Base-by-base conservation (phyloP, 495 filamentous ascomycete genomes). In the Tuber microsphaerosporum region DNA sequence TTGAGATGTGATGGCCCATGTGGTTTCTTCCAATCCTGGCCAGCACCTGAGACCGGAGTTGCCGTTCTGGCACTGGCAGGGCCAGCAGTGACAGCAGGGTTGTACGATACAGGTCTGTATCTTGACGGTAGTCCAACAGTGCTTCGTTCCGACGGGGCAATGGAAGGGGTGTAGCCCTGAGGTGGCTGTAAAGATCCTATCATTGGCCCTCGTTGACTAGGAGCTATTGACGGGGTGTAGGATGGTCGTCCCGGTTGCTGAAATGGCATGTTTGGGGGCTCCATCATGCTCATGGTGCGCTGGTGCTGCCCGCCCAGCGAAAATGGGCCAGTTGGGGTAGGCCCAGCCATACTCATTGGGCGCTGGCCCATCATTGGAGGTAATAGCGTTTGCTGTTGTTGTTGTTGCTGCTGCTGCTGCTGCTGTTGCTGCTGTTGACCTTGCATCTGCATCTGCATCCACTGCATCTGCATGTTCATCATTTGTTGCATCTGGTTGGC, bases 61-160 rank as follows among this genome's bases (percentile, higher is more conserved):
- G 86, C 85, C 10, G 87, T 85, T 78, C 89, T 85, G 12, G 81
- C 81, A 68, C 84, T 76, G 74, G 83, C 86, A 75, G 80, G 81
- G 75, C 77, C 82, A 76, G 82, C 79, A 37, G 78, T 79, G 37
- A 75, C 82, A 65, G 80, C 78, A 43, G 86, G 84, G 51, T 84
- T 77, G 74, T 89, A 87, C 43, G 92, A 94, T 0, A 99, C 94
- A 0, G 96, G 94, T 20, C 96, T 90, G 84, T 99, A 99, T n/a
- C 95, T 90, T 48, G 92, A 90, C 39, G 94, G 92, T 71, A 94
- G 85, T 4, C 95, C 96, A 74, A 97, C 87, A 83, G 93, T 98
- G 84, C 93, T 97, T 71, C 95, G 91, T 85, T 99, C 95, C 1
- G 92, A 97, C 7, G 95, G 96, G 7, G 95, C 94, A 74, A 98